Evolutionary conservation across 2,329 filamentous ascomycete species (phyloP).

Genomic region (Nakataea oryzae): DNA sequence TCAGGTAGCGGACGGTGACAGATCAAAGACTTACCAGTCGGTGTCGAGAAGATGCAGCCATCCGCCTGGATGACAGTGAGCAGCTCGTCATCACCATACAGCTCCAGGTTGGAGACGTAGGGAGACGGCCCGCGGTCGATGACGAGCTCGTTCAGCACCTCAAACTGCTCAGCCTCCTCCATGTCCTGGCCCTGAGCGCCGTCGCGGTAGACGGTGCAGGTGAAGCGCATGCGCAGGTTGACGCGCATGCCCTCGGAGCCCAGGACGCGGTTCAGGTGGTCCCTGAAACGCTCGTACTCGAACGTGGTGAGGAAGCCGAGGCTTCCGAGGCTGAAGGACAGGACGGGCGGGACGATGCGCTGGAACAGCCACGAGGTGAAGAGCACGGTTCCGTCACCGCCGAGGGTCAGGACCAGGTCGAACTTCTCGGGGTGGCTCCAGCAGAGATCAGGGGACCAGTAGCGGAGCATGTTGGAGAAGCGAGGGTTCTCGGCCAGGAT

Average conservation of each 20-base stretch:
- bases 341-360: slow-evolving; percentile 72
- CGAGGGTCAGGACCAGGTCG: slow-evolving; percentile 82
- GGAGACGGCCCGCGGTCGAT: slow-evolving; percentile 95
- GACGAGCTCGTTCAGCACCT: slow-evolving; percentile 96
- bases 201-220: slow-evolving; percentile 86
- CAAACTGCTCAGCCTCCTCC: slow-evolving; percentile 89
- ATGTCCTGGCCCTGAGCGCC: slow-evolving; percentile 49
- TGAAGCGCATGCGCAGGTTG: slow-evolving; percentile 97
- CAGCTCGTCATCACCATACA: slow-evolving; percentile 91
- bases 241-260: slow-evolving; percentile 93
- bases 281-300: slow-evolving; percentile 78
- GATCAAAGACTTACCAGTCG: slow-evolving; percentile 49
- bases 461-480: slow-evolving; percentile 77
- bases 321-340: slow-evolving; percentile 76
- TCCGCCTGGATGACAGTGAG: slow-evolving; percentile 94
- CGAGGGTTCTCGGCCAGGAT: slow-evolving; percentile 65
- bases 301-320: slow-evolving; percentile 85
- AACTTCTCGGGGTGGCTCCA: slow-evolving; percentile 92
- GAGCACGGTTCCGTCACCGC: slow-evolving; percentile 77
- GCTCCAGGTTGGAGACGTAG: slow-evolving; percentile 92
- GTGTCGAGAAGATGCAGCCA: slow-evolving; percentile 94
- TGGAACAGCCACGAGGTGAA: slow-evolving; percentile 92
- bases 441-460: slow-evolving; percentile 95
- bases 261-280: slow-evolving; percentile 82
- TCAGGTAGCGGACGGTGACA: neutral